phyloP scores from a whole-genome alignment of 495 filamentous ascomycete species.

The Penicillium angulare region DNA sequence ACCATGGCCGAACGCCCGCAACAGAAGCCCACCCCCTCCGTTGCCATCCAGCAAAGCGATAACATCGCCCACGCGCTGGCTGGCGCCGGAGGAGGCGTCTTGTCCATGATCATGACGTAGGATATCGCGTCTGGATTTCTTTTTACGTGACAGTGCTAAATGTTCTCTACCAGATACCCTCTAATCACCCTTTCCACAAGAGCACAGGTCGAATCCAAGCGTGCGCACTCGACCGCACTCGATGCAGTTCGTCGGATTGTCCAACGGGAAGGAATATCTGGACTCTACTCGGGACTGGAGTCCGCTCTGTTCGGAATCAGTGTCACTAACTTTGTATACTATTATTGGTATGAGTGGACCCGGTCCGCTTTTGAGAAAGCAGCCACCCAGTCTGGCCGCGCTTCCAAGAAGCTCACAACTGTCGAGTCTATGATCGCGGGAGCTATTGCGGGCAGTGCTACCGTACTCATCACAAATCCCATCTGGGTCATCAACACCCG shows the following conservation, averaged over 20 bases:
- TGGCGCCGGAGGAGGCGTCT: slow-evolving; percentile 84
- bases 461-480: slow-evolving; percentile 92
- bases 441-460: slow-evolving; percentile 90
- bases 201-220: slow-evolving; percentile 95
- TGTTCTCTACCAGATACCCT: slow-evolving; percentile 63
- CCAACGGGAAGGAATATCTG: slow-evolving; percentile 81
- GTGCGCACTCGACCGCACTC: slow-evolving; percentile 76
- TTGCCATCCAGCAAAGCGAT: slow-evolving; percentile 71
- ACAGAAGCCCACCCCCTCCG: slow-evolving; percentile 39
- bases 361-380: slow-evolving; percentile 84
- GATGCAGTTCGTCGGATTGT: slow-evolving; percentile 84
- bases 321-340: slow-evolving; percentile 99
- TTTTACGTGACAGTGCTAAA: neutral
- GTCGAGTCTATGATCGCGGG: slow-evolving; percentile 91
- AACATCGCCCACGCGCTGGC: slow-evolving; percentile 88
- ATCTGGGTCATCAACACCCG: slow-evolving; percentile 99
- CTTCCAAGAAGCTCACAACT: slow-evolving; percentile 80
- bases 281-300: slow-evolving; percentile 85
- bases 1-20: slow-evolving; percentile 42
- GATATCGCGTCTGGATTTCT: slow-evolving; percentile 21
- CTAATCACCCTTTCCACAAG: slow-evolving; percentile 96
- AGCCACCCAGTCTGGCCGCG: slow-evolving; percentile 69
- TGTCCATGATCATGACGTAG: slow-evolving; percentile 94
- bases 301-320: slow-evolving; percentile 95
- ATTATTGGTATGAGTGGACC: slow-evolving; percentile 99